Conservation (phyloP, 2,329 filamentous ascomycete genomes). For the Furcasterigmium furcatum region DNA sequence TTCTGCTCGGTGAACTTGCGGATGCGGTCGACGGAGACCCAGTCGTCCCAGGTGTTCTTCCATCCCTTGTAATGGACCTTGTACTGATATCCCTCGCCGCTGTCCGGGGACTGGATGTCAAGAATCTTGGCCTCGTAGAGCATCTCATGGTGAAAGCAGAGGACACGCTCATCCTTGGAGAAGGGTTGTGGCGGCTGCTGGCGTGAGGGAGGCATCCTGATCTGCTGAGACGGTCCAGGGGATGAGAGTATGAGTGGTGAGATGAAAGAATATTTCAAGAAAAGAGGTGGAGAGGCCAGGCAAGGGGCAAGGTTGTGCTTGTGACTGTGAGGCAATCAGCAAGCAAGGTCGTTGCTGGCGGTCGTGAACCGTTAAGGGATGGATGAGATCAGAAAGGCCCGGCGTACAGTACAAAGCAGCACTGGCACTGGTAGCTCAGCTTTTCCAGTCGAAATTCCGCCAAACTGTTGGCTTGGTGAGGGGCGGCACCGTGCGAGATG, state of each 20-base stretch:
- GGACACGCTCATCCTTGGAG: slow-evolving; percentile 84
- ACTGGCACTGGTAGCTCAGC: no score
- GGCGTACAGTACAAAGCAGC: no score
- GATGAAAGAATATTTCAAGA: no score
- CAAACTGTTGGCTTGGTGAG: no score
- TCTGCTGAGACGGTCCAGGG: not conserved
- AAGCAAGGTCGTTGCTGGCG: no score
- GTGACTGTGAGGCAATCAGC: no score
- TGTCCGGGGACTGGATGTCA: slow-evolving; percentile 69
- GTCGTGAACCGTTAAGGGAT: no score
- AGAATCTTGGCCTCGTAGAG: slow-evolving; percentile 97
- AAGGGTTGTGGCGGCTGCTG: slow-evolving; percentile 34
- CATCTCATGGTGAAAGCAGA: slow-evolving; percentile 96
- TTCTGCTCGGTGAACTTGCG: slow-evolving; percentile 95
- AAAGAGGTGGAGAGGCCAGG: no score
- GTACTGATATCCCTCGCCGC: slow-evolving; percentile 72
- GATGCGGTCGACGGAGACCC: slow-evolving; percentile 90
- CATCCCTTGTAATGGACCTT: slow-evolving; percentile 98
- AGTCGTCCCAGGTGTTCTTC: slow-evolving; percentile 99
- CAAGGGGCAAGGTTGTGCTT: no score
- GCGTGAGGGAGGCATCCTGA: slow-evolving; percentile 37
- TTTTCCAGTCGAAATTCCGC: no score
- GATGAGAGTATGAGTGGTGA: not conserved
- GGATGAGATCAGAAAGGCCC: no score
- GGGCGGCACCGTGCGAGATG: no score